phyloP scores from a whole-genome alignment of 2,329 filamentous ascomycete species.

The Akanthomyces dipterigenus region DNA sequence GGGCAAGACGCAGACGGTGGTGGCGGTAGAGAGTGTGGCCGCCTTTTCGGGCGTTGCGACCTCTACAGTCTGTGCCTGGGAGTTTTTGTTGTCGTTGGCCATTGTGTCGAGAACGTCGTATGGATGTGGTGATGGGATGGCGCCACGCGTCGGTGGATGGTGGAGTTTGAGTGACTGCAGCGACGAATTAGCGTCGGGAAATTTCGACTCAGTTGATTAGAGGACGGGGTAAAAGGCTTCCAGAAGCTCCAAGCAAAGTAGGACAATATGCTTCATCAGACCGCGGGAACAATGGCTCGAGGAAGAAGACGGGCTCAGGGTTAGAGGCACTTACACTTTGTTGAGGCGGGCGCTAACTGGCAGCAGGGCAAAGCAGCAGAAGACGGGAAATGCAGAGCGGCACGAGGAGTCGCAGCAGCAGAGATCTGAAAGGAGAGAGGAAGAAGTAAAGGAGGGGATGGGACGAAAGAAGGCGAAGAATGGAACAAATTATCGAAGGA shows the following conservation, averaged over 20 bases:
- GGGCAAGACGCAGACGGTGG: slow-evolving; percentile 18
- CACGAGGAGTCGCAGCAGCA: neutral
- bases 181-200: neutral
- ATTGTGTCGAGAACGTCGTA: slow-evolving; percentile 17
- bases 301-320: neutral
- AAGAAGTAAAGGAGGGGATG: neutral
- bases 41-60: slow-evolving; percentile 24
- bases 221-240: neutral
- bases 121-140: neutral
- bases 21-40: slow-evolving; percentile 21
- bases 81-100: slow-evolving; percentile 22
- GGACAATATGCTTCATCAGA: neutral
- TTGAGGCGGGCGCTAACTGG: slow-evolving; percentile 5
- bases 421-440: slow-evolving; percentile 6
- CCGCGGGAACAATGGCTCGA: neutral
- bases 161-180: neutral
- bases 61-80: slow-evolving; percentile 12
- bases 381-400: neutral
- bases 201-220: neutral
- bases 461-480: neutral
- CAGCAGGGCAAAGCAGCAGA: neutral
- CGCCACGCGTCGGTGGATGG: neutral
- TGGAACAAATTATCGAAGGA: neutral
- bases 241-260: neutral
- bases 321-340: slow-evolving; percentile 5